phyloP scores from a whole-genome alignment of 768 basidiomycete species.

The Suillus weaverae region DNA sequence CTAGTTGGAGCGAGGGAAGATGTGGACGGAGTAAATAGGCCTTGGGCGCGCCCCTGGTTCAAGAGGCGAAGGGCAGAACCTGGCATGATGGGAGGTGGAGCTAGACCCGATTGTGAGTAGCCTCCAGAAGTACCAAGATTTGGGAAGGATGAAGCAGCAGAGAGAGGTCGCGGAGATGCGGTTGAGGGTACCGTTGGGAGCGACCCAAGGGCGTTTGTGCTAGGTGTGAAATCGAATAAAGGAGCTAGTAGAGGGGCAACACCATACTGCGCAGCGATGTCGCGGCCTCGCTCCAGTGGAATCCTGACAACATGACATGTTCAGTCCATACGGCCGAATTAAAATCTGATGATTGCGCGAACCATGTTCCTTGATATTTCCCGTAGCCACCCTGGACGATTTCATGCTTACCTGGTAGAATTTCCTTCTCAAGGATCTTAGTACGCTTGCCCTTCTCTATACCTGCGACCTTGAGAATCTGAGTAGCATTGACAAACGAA shows the following conservation, averaged over 20 bases:
- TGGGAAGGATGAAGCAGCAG: conserved; percentile 68
- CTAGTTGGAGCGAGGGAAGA: conserved; percentile 51
- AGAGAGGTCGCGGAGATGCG: conserved; percentile 62
- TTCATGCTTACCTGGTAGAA: conserved; percentile 92
- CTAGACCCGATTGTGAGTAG: conserved; percentile 58
- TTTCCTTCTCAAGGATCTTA: conserved; percentile 97
- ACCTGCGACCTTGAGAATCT: conserved; percentile 98
- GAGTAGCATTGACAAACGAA: conserved; percentile 97
- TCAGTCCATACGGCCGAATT: conserved; percentile 5
- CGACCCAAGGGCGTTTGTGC: conserved; percentile 65
- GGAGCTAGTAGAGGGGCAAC: conserved; percentile 86
- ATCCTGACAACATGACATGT: conserved; percentile 60
- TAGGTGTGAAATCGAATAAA: conserved; percentile 91
- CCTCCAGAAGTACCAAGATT: conserved; percentile 42
- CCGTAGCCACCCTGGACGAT: conserved; percentile 99
- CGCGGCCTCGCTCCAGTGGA: conserved; percentile 90
- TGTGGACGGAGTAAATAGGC: conserved; percentile 83
- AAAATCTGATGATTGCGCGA: conserved; percentile 27
- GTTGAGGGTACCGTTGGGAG: conserved; percentile 53
- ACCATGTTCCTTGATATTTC: conserved; percentile 99
- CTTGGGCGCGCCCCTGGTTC: conserved; percentile 84
- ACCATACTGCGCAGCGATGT: conserved; percentile 89
- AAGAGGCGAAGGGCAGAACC: conserved; percentile 82
- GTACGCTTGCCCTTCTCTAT: conserved; percentile 96
- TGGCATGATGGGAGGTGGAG: conserved; percentile 84